A percentile compares a stretch with the other conserved stretches of the same genome.
These are phyloP conservation scores for Trichoderma asperellum DNA, from an alignment of 2,329 filamentous ascomycete genomes.

Conservation along the genomic window DNA sequence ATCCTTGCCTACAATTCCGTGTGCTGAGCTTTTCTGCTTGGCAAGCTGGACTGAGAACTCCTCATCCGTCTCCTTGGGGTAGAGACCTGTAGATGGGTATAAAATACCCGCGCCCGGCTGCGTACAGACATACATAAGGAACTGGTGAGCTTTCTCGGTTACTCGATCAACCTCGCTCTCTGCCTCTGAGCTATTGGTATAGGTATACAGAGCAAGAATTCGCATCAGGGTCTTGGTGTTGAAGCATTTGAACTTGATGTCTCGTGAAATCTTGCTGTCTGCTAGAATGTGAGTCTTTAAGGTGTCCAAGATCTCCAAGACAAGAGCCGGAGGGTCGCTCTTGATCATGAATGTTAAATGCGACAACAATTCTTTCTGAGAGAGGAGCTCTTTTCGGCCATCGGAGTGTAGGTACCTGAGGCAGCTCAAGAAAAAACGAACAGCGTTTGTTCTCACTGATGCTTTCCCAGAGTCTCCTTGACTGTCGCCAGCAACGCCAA, in stretches of 20 bases:
- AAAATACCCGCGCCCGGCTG: constrained; percentile 73
- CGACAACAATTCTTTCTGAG: constrained; percentile 78
- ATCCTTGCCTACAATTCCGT: constrained; percentile 69
- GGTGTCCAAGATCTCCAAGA: constrained; percentile 73
- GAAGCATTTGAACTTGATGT: constrained; percentile 75
- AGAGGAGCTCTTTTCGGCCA: constrained; percentile 79
- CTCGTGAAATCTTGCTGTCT: constrained; percentile 73
- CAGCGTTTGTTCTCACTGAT: constrained; percentile 80
- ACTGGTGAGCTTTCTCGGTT: constrained; percentile 71
- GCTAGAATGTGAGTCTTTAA: constrained; percentile 73
- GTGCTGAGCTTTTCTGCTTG: constrained; percentile 40
- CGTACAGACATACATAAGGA: constrained; percentile 77
- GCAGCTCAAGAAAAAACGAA: constrained; percentile 78
- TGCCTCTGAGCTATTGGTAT: constrained; percentile 52
- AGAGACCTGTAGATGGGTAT: constrained; percentile 79
- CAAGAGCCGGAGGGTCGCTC: constrained; percentile 74
- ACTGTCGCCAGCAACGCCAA: constrained; percentile 61
- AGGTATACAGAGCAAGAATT: constrained; percentile 72
- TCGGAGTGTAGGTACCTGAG: constrained; percentile 77
- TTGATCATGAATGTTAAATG: constrained; percentile 79
- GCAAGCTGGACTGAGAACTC: constrained; percentile 36
- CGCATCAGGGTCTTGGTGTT: constrained; percentile 74
- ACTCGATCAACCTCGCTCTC: constrained; percentile 56
- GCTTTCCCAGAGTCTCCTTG: constrained; percentile 70
- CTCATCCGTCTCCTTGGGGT: constrained; percentile 71